Evolutionary conservation across 306 rosid species (phyloP), one percentile per base, ranked within the genome.

Genomic region (Gleditsia sinensis): DNA sequence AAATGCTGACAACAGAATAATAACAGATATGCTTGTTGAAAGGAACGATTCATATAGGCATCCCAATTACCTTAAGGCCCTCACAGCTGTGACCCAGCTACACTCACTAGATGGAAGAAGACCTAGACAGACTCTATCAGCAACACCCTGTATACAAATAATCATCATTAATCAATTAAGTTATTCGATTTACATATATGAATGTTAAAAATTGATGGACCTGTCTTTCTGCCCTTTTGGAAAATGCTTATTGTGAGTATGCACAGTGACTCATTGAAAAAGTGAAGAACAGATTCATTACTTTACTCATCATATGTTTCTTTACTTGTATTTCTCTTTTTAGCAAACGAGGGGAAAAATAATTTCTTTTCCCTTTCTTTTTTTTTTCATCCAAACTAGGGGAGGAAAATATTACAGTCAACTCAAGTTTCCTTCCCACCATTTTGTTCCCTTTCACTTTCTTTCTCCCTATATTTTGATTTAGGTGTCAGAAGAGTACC

Each of bases 91-190:
- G 43, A 69, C 82, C 99, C 99, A 94, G 83, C 96, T 88, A 57
- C 84, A 81, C 78, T 88, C 96, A 73, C 99, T 90, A 43, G 96
- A 84, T 56, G 96, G 99, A 82, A 94, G 61, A 80, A 92, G 99
- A 84, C 96, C 99, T 13, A 94, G 96, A 83, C 95, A 92, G 54
- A 88, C 97, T 70, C 96, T 92, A 83, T 94, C 86, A 78, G 97
- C 96, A 65, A 94, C 89, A 64, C 88, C 81, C 96, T 90, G 89
- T 9, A 70, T 55, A 62, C 72, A 61, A 27, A 79, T 61, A 72
- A 79, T 17, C 66, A 71, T 65, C 54, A 61, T 46, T 25, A 17
- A 30, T 63, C n/a, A 36, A 64, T 24, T 13, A 37, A 65, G 46
- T 11, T 54, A 48, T 59, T 42, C 66, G 74, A 42, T 25, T 58